phyloP scores from a whole-genome alignment of 2,329 filamentous ascomycete genomes.

The Rhexocercosporidium sp. region DNA sequence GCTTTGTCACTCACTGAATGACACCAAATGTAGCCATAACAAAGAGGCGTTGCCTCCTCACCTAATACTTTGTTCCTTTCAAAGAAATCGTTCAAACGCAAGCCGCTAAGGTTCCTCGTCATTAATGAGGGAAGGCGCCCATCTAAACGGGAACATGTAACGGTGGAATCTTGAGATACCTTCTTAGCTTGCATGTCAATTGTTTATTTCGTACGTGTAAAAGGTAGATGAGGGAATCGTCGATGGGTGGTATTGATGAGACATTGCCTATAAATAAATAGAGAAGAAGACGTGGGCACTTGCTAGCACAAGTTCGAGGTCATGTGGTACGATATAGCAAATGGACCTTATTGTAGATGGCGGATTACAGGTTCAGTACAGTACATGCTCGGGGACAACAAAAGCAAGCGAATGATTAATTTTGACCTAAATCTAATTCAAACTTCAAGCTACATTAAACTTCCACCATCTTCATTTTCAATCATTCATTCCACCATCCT shows the following conservation, averaged over 20 bases:
- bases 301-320: no score
- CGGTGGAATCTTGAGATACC: no score
- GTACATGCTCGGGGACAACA: no score
- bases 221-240: no score
- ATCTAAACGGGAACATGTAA: conserved; percentile 4
- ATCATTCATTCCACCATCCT: conserved; percentile 1
- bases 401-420: background rate
- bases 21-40: background rate
- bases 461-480: conserved; percentile 4
- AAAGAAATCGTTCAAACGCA: background rate
- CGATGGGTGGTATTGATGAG: no score
- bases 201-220: no score
- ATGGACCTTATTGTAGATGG: no score
- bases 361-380: no score
- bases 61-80: background rate
- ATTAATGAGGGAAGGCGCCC: background rate
- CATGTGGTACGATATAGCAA: background rate
- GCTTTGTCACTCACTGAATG: background rate
- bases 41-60: background rate
- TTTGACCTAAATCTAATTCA: conserved; percentile 5
- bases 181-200: no score
- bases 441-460: background rate
- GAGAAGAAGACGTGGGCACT: no score
- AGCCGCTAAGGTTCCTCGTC: background rate
- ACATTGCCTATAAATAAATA: no score